A percentile compares a stretch with the other conserved stretches of the same genome.
These are phyloP conservation scores for Kodamaea laetipori DNA, from an alignment of 805 yeast species.

Conservation along the genomic window DNA sequence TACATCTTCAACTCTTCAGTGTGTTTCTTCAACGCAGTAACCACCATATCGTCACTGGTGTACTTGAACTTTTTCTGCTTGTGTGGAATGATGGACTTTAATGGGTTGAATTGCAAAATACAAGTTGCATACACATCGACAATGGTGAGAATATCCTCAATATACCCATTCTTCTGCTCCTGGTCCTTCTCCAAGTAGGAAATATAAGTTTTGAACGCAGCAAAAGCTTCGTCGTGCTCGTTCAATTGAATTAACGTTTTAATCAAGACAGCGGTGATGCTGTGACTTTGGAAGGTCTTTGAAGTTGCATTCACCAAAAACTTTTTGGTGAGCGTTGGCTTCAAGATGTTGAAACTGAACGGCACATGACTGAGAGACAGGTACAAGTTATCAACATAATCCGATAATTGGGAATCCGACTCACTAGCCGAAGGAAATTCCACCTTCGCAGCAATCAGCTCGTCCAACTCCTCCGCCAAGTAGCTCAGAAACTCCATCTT, in stretches of 20 bases:
- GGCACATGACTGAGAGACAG: conserved; percentile 31
- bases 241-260: conserved; percentile 32
- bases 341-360: conserved; percentile 17
- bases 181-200: conserved; percentile 36
- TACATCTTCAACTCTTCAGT: conserved; percentile 25
- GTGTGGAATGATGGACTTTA: conserved; percentile 24
- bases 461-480: conserved; percentile 25
- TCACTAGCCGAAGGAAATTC: conserved; percentile 33
- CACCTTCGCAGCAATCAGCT: conserved; percentile 16
- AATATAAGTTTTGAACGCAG: conserved; percentile 41
- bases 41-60: conserved; percentile 24
- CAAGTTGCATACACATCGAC: conserved; percentile 37
- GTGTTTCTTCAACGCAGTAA: conserved; percentile 21
- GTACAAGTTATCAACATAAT: conserved; percentile 33
- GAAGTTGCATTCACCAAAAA: conserved; percentile 32
- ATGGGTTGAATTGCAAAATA: conserved; percentile 38
- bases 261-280: conserved; percentile 35
- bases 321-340: conserved; percentile 26
- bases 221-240: conserved; percentile 47
- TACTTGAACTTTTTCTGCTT: conserved; percentile 18
- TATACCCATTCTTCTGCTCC: conserved; percentile 31
- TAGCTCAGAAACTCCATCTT: conserved; percentile 28
- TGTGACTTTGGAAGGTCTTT: conserved; percentile 41
- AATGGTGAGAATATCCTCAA: conserved; percentile 35
- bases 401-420: conserved; percentile 21